These are phyloP conservation scores for Schizophyllum commune DNA, from an alignment of 1,284 basidiomycete species.

Conservation along the genomic window DNA sequence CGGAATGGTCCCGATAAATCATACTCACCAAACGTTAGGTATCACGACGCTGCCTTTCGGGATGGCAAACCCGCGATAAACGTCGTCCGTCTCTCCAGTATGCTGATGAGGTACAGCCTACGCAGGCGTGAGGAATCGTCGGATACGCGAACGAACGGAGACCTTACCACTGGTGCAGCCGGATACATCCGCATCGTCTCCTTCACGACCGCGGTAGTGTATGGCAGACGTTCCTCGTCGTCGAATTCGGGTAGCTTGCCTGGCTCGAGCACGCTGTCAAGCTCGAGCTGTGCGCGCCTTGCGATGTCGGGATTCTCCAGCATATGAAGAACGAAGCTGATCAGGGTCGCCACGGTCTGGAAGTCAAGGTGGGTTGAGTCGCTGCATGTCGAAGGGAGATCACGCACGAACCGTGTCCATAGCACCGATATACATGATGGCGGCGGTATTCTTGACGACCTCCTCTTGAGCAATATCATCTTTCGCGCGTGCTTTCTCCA, in stretches of 20 bases:
- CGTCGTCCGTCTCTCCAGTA: slow-evolving; percentile 6
- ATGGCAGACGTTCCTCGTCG: slow-evolving; percentile 20
- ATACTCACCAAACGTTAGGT: slow-evolving; percentile 9
- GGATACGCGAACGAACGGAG: background rate
- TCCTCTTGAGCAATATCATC: background rate
- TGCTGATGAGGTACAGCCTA: background rate
- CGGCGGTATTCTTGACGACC: background rate
- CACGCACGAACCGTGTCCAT: slow-evolving; percentile 1
- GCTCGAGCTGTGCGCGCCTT: slow-evolving; percentile 35
- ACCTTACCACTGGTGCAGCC: background rate
- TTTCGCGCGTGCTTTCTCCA: background rate
- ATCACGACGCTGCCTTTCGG: slow-evolving; percentile 7
- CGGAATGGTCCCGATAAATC: background rate
- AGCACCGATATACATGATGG: slow-evolving; percentile 4
- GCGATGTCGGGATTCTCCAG: slow-evolving; percentile 27
- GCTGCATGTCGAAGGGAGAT: no score
- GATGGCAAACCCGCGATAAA: slow-evolving; percentile 10
- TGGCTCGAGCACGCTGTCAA: slow-evolving; percentile 32
- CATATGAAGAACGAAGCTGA: slow-evolving; percentile 34
- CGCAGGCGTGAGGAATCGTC: background rate
- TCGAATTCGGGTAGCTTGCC: slow-evolving; percentile 38
- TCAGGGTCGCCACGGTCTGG: slow-evolving; percentile 20
- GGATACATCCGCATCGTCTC: slow-evolving; percentile 1
- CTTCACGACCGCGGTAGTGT: slow-evolving; percentile 2
- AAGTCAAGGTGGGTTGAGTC: background rate